Base-by-base conservation (phyloP, 495 filamentous ascomycete genomes). In the Penicillium taxi region DNA sequence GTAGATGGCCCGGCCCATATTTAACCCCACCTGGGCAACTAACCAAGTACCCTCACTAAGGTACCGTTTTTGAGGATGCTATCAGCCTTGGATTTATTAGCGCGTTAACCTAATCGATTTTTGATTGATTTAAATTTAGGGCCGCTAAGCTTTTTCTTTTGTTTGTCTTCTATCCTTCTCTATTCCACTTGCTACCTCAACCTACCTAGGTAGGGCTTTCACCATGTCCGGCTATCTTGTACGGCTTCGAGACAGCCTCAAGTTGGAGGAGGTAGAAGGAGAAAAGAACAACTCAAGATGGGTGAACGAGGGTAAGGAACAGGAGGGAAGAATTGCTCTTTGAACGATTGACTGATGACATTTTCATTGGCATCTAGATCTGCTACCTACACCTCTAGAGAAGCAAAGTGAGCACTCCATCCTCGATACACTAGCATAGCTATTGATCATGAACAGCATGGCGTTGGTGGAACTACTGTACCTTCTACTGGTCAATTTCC, bases 381-480 rank as follows among this genome's bases (percentile, higher is more conserved):
- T 36, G 6, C 27, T 36, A 17, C 34, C 34, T 12, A 36, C 34
- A 26, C 34, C 34, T 12, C 34, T 24, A 4, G 34, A 36, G 27
- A 36, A 36, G 23, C 21, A 24, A 36, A 36, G 34, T 36, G 11
- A 35, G 32, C n/a, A 25, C 8, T 22, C 8, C 15, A 32, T 32
- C 17, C 6, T 17, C 2, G 6, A 16, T 20, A 9, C 16, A n/a
- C 11, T 24, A 9, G 2, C 23, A n/a, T 14, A 12, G n/a, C 19
- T 9, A 36, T 15, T 26, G 9, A 36, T 2, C 2, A 23, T 25
- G 15, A 19, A 25, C 13, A 36, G 34, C 34, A 17, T 36, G 34
- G 34, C 34, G 34, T 2, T 36, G 34, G 34, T 36, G 34, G 34
- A 36, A 36, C 24, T 36, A 36, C 27, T 22, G 26, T 15, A 36